phyloP scores from a whole-genome alignment of 2,329 filamentous ascomycete species.

The Verticillium zaregamsianum region DNA sequence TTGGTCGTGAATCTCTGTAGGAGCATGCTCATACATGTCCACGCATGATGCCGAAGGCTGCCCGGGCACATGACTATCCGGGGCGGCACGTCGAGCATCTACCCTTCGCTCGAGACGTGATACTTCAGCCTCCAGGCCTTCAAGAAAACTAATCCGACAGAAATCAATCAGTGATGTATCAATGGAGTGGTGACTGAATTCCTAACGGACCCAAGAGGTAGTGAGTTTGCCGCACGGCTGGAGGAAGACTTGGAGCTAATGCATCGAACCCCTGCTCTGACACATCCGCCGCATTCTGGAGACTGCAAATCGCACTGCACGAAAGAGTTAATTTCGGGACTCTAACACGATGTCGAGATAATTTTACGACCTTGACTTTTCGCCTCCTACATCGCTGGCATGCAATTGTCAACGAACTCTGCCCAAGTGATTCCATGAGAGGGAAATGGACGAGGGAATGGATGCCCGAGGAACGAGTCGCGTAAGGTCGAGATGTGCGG shows the following conservation, averaged over 20 bases:
- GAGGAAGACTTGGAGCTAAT: not conserved
- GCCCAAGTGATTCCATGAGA: too few species aligned
- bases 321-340: not conserved
- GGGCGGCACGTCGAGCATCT: too few species aligned
- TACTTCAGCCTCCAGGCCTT: not conserved
- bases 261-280: not conserved
- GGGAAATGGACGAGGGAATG: too few species aligned
- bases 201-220: not conserved
- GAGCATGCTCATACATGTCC: too few species aligned
- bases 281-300: not conserved
- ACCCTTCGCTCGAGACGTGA: not conserved
- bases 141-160: not conserved
- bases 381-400: not conserved
- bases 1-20: too few species aligned
- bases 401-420: not conserved
- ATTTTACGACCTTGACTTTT: not conserved
- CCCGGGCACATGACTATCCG: too few species aligned
- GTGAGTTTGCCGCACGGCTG: not conserved
- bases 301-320: not conserved
- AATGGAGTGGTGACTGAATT: not conserved
- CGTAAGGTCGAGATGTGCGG: too few species aligned
- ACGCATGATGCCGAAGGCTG: too few species aligned
- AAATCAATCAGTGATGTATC: not conserved
- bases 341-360: not conserved
- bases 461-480: too few species aligned